Evolutionary conservation across 2,329 filamentous ascomycete species (phyloP), one percentile per base, ranked within the genome.

Genomic region (Phaeoacremonium minimum): DNA sequence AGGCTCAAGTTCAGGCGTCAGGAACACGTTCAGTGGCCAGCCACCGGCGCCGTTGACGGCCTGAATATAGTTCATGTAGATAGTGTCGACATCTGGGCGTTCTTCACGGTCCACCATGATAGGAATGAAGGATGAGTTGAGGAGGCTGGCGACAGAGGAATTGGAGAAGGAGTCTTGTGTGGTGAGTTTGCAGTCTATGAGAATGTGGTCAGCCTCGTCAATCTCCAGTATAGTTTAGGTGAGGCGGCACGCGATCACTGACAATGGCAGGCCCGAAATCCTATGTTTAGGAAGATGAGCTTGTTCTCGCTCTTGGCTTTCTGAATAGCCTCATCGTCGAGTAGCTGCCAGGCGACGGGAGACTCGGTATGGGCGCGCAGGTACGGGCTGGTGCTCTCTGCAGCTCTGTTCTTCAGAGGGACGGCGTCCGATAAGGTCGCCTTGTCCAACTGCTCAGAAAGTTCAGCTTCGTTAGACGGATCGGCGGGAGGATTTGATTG

Each of bases 31-130:
- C 42, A 97, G 66, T 1, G 93, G 93, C 90, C 93, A 97, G 28
- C 93, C 93, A 8, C 89, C 91, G 2, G 79, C 83, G 15, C 86
- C 89, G 40, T 85, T 95, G 9, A 93, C 91, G 2, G 91, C 91
- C 58, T 96, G 89, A 28, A 95, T 84, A 60, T 95, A 98, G 66
- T 95, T 95, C 88, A 96, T 96, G 60, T 97, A 97, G 46, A 97
- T 90, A 43, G 86, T 82, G 55, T 98, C 93, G 46, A 97, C 80
- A 55, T 97, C 90, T 7, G 91, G 91, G 17, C 91, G 81, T 62
- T 95, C 88, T 62, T 98, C 93, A 42, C 90, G 80, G 61, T 98
- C 93, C 52, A 97, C 78, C 50, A 96, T 85, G 57, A 97, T 81
- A 4, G 93, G 91, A 30, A 98, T 80, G 59, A 97, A 98, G 39